phyloP scores from a whole-genome alignment of 2,329 filamentous ascomycete genomes.

The Fusarium aywerte region DNA sequence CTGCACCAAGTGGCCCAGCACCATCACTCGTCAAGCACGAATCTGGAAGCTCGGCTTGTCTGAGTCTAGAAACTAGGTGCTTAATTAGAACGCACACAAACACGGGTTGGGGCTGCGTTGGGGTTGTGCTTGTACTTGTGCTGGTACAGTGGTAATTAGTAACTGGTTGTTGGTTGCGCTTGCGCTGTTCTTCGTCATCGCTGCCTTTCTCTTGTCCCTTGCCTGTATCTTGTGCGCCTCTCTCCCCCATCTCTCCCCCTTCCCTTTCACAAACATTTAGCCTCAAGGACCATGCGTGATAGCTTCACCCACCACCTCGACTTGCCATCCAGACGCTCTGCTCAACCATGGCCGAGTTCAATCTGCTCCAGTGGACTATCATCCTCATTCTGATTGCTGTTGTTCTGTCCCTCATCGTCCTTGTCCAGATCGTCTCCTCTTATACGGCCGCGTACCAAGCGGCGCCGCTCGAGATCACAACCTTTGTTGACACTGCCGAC shows the following conservation, averaged over 20 bases:
- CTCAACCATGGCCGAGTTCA: constrained; percentile 61
- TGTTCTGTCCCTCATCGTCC: constrained; percentile 64
- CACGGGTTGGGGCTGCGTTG: constrained; percentile 2
- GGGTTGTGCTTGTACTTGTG: constrained; percentile 22
- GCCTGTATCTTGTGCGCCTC: constrained; percentile 33
- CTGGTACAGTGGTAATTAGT: too few relatives aligned
- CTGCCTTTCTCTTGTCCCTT: constrained; percentile 26
- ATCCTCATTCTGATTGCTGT: constrained; percentile 68
- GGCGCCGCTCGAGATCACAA: constrained; percentile 67
- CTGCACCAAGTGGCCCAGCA: constrained; percentile 42
- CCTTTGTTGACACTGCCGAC: constrained; percentile 69
- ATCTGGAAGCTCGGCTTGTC: constrained; percentile 40
- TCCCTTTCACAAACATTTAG: constrained; percentile 25
- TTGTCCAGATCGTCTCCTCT: constrained; percentile 62
- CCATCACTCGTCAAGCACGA: constrained; percentile 28
- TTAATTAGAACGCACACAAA: constrained; percentile 38
- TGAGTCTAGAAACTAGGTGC: constrained; percentile 24
- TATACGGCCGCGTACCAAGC: constrained; percentile 67
- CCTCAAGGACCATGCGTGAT: constrained; percentile 45
- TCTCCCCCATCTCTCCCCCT: constrained; percentile 30
- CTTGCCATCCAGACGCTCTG: constrained; percentile 45
- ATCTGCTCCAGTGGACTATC: constrained; percentile 66
- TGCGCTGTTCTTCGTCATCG: constrained; percentile 41
- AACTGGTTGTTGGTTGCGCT: constrained; percentile 35
- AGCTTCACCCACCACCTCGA: constrained; percentile 44